Percentiles rank a stretch among this genome's conserved stretches.
phyloP scores from a whole-genome alignment of 164 flowering plant species.

The Houttuynia cordata region DNA sequence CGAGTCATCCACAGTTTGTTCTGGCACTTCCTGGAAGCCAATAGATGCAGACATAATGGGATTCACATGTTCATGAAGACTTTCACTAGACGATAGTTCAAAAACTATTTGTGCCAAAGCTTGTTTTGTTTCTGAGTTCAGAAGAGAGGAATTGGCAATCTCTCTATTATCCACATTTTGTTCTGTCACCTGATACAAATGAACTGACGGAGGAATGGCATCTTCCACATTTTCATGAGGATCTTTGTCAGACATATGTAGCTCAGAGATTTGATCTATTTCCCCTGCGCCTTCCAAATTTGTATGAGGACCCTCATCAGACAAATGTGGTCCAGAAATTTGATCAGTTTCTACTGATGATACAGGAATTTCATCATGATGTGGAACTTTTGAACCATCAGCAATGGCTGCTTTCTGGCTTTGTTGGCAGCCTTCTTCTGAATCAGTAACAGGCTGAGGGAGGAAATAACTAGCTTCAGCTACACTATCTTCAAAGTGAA shows the following conservation, averaged over 20 bases:
- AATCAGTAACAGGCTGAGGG: background rate
- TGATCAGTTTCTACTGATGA: constrained; percentile 2
- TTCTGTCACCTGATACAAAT: constrained; percentile 1
- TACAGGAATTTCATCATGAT: background rate
- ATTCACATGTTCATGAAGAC: background rate
- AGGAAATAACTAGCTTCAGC: background rate
- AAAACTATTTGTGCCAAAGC: constrained; percentile 5
- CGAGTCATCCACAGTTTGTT: too few species aligned
- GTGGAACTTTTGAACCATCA: background rate
- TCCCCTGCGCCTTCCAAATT: background rate
- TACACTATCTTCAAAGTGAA: background rate
- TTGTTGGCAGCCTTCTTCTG: background rate
- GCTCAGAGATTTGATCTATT: background rate
- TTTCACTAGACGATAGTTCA: background rate
- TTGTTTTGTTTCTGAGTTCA: constrained; percentile 2
- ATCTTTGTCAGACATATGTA: background rate
- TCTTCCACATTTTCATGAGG: background rate
- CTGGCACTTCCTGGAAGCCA: too few species aligned
- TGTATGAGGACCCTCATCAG: background rate
- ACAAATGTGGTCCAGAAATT: constrained; percentile 6
- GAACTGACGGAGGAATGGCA: constrained; percentile 2
- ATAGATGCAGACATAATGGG: too few species aligned
- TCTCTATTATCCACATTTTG: constrained; percentile 6
- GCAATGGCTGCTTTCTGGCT: background rate
- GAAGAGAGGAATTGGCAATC: constrained; percentile 1